Conservation (phyloP, 2,329 filamentous ascomycete genomes). For the Teratosphaeria zuluensis region DNA sequence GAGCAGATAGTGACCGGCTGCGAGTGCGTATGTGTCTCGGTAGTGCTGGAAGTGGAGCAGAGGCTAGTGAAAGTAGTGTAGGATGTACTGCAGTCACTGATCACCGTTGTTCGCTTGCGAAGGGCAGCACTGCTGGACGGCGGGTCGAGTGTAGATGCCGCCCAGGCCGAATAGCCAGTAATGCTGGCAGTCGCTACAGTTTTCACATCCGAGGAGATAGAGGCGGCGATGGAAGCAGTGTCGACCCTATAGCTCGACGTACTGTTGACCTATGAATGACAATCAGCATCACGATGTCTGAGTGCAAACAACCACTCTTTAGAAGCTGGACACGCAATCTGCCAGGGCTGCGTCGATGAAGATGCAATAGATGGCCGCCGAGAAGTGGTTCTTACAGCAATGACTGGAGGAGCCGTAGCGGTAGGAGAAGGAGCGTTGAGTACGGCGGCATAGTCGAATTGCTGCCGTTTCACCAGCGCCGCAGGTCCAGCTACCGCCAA, state of each 20-base stretch:
- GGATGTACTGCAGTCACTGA: background rate
- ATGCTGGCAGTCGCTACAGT: slow-evolving; percentile 10
- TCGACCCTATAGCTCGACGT: slow-evolving; percentile 6
- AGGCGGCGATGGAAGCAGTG: slow-evolving; percentile 3
- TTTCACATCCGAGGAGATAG: slow-evolving; percentile 10
- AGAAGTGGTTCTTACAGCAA: slow-evolving; percentile 2
- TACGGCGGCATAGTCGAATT: slow-evolving; percentile 12
- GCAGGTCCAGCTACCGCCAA: slow-evolving; percentile 8
- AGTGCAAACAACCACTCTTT: background rate
- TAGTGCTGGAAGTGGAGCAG: background rate
- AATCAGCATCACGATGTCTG: background rate
- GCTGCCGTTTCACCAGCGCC: slow-evolving; percentile 8
- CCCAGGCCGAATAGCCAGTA: slow-evolving; percentile 4
- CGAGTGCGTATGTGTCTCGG: background rate
- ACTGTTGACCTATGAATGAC: background rate
- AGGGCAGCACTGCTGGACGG: background rate
- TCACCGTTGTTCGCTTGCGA: background rate
- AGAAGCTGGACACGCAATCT: background rate
- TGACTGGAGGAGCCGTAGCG: slow-evolving; percentile 9
- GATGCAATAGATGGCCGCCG: background rate
- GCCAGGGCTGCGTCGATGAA: background rate
- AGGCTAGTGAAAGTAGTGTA: background rate
- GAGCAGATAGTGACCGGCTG: background rate
- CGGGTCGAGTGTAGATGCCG: slow-evolving; percentile 3
- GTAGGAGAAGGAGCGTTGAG: slow-evolving; percentile 8